Conservation (phyloP, 2,329 filamentous ascomycete genomes). For the Diaporthe ampelina region DNA sequence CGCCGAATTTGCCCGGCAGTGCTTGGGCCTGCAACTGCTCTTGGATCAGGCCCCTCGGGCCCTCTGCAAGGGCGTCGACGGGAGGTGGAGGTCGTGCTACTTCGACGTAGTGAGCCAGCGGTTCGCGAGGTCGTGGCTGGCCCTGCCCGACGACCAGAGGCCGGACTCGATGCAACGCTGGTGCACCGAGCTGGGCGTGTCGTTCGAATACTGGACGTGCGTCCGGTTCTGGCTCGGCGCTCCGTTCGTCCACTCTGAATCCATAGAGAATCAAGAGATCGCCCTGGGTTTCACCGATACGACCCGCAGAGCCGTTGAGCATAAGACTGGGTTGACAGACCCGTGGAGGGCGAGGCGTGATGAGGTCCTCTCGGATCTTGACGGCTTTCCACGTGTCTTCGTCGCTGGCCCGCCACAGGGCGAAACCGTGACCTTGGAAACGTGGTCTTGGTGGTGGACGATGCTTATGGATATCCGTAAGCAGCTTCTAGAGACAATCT, state of each 20-base stretch:
- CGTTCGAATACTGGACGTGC: conserved; percentile 47
- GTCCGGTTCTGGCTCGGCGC: conserved; percentile 47
- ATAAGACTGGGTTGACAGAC: conserved; percentile 43
- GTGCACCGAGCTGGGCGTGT: conserved; percentile 37
- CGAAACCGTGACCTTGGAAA: conserved; percentile 31
- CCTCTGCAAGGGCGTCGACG: conserved; percentile 46
- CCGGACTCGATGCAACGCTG: conserved; percentile 44
- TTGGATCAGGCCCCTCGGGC: conserved; percentile 48
- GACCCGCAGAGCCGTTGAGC: conserved; percentile 46
- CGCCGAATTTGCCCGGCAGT: conserved; percentile 46
- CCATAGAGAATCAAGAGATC: conserved; percentile 37
- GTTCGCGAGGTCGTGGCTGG: conserved; percentile 41
- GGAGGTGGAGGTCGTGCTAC: conserved; percentile 47
- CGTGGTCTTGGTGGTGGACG: conserved; percentile 45
- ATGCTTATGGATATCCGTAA: conserved; percentile 47
- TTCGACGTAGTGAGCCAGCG: conserved; percentile 45
- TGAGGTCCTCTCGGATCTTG: conserved; percentile 26
- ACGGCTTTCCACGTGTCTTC: conserved; percentile 24
- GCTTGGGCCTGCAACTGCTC: conserved; percentile 48
- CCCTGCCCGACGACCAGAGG: conserved; percentile 41
- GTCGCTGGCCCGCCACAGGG: conserved; percentile 42
- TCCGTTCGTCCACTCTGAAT: conserved; percentile 49
- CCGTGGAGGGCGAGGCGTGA: conserved; percentile 42
- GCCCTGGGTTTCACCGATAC: conserved; percentile 46
- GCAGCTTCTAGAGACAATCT: too few relatives aligned